Percentiles rank a stretch among this genome's conserved stretches.
Evolutionary conservation across 306 rosid genomes (phyloP).

Genomic region (Prinsepia uniflora): DNA sequence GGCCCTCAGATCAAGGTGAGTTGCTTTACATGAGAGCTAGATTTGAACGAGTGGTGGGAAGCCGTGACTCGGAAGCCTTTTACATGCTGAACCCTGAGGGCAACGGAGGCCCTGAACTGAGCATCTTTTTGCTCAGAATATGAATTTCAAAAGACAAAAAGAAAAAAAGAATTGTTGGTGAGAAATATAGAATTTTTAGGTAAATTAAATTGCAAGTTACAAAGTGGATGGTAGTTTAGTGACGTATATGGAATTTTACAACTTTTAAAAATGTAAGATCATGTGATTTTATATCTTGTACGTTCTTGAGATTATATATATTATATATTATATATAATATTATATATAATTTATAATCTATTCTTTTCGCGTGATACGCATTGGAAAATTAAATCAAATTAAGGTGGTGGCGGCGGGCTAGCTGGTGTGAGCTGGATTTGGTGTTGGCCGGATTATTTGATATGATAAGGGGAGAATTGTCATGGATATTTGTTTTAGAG

Average conservation of each 20-base stretch:
- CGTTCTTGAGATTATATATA: not conserved
- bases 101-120: conserved; percentile 85
- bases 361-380: conserved; percentile 10
- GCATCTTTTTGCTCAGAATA: conserved; percentile 76
- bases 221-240: conserved; percentile 6
- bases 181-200: not conserved
- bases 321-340: not conserved
- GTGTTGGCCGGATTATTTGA: not conserved
- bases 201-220: not conserved
- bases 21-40: conserved; percentile 88
- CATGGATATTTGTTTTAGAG: no score
- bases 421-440: not conserved
- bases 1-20: conserved; percentile 53
- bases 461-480: not conserved
- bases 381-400: not conserved
- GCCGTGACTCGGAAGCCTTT: conserved; percentile 96
- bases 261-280: conserved; percentile 1
- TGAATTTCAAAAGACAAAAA: conserved; percentile 17
- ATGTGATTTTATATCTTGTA: conserved; percentile 11
- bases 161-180: not conserved
- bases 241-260: conserved; percentile 10
- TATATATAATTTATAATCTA: not conserved
- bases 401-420: not conserved
- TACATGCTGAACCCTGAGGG: conserved; percentile 96
- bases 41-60: conserved; percentile 92